Evolutionary conservation across 164 flowering plant species (phyloP).

Genomic region (Vitis amurensis): DNA sequence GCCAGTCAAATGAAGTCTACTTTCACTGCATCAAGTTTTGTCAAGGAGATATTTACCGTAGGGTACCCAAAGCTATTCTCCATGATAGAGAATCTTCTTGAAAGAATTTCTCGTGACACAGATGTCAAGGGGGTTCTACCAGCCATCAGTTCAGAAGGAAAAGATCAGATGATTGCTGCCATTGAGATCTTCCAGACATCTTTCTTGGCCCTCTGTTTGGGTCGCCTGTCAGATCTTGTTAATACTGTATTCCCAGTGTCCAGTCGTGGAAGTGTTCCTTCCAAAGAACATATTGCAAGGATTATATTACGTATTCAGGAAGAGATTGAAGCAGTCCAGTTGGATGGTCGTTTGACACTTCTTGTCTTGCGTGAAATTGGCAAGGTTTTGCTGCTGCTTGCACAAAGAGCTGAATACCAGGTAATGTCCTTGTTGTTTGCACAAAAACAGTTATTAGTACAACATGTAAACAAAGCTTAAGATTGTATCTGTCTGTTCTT

Average conservation of each 20-base stretch:
- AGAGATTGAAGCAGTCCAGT: conserved; percentile 91
- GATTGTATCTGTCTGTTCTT: neutral
- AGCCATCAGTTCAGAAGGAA: conserved; percentile 73
- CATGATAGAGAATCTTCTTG: conserved; percentile 81
- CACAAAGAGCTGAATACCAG: conserved; percentile 93
- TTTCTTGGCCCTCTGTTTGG: conserved; percentile 72
- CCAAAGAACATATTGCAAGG: conserved; percentile 87
- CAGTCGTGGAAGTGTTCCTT: conserved; percentile 79
- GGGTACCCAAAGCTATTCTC: conserved; percentile 91
- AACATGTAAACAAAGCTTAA: neutral
- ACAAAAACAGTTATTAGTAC: neutral
- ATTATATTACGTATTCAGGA: conserved; percentile 77
- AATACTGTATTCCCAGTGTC: conserved; percentile 81
- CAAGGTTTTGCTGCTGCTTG: conserved; percentile 74
- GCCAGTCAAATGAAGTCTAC: conserved; percentile 88
- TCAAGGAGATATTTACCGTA: conserved; percentile 77
- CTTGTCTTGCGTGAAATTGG: conserved; percentile 81
- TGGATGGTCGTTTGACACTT: conserved; percentile 83
- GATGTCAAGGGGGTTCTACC: conserved; percentile 93
- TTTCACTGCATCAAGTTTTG: conserved; percentile 94
- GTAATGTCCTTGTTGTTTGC: conserved; percentile 32
- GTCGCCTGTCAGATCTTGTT: conserved; percentile 84
- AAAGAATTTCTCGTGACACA: conserved; percentile 86
- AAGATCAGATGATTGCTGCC: conserved; percentile 74
- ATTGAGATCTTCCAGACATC: conserved; percentile 83